Conservation (phyloP, 805 yeast genomes). For the Saccharomyces kudriavzevii region DNA sequence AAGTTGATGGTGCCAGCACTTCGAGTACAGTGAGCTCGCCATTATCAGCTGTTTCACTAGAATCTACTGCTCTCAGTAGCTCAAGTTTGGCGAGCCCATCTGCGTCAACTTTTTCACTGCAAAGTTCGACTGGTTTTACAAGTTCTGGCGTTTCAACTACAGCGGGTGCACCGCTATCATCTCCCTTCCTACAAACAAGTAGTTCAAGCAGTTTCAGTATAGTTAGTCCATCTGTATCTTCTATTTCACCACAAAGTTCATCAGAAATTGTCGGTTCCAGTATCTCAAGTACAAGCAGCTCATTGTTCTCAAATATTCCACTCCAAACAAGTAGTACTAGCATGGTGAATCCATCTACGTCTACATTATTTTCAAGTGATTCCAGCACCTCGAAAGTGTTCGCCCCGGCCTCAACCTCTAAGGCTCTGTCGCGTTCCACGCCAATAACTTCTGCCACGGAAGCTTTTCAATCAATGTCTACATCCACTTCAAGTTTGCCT, state of each 20-base stretch:
- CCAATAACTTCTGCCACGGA: neutral
- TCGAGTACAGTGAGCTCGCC: neutral
- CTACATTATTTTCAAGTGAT: neutral
- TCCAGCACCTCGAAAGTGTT: neutral
- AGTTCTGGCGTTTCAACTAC: neutral
- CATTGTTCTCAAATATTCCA: neutral
- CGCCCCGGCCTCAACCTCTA: neutral
- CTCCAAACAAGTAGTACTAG: neutral
- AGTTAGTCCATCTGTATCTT: neutral
- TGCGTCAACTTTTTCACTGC: neutral
- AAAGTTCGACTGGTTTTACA: neutral
- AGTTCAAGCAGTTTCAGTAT: neutral
- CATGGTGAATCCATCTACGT: neutral
- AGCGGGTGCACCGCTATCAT: neutral
- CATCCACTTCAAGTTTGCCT: neutral
- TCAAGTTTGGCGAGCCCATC: neutral
- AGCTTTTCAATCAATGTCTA: neutral
- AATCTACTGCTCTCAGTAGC: neutral
- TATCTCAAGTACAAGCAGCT: neutral
- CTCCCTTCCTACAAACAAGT: neutral
- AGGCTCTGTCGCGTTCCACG: neutral
- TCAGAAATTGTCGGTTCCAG: neutral
- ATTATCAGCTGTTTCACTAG: neutral
- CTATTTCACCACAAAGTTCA: neutral
- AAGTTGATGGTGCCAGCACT: neutral